Base-by-base conservation (phyloP, 2,329 filamentous ascomycete species). In the Cylindrodendrum hubeiense region DNA sequence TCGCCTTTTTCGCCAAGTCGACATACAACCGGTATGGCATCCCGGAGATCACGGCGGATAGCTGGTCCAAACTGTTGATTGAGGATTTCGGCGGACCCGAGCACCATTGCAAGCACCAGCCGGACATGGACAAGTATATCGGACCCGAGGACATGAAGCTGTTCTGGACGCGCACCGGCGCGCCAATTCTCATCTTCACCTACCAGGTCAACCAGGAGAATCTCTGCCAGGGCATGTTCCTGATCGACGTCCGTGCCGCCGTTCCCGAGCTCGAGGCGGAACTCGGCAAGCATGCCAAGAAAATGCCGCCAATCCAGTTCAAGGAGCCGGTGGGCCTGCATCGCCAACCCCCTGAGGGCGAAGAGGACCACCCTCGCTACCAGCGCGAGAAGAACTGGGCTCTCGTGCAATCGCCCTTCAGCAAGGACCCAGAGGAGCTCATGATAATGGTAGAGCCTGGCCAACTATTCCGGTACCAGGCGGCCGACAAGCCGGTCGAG, bases 91-190 rank as follows among this genome's bases (percentile, higher is more conserved):
- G 58, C 9, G 69, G 69, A 2, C 69, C 69, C 2, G 61, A 72
- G 22, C 69, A 71, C 44, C 69, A 71, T 57, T 71, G 69, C 69
- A 68, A 64, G 50, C 41, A n/a, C 2, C 59, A 72, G 51, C 69
- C 69, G 24, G 49, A 68, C 19, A 71, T 71, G 69, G 69, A 71
- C 44, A 72, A 68, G 69, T 71, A 72, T 53, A 71, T 71, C 26
- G 69, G 69, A 1, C 69, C 69, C 4, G 69, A 71, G 43, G 69
- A 71, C 19, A 71, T 71, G 69, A 71, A 71, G 59, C 62, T 71
- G 39, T 71, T 71, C 43, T 71, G 69, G 69, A 72, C 67, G 43
- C 70, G 70, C 37, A 63, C 66, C 1, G 69, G 69, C 1, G 71
- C 69, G 6, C 69, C 69, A 7, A 66, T 71, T 59, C 69, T 71